Conservation (phyloP, 345 rosid genomes). For the Eucalyptus albens region DNA sequence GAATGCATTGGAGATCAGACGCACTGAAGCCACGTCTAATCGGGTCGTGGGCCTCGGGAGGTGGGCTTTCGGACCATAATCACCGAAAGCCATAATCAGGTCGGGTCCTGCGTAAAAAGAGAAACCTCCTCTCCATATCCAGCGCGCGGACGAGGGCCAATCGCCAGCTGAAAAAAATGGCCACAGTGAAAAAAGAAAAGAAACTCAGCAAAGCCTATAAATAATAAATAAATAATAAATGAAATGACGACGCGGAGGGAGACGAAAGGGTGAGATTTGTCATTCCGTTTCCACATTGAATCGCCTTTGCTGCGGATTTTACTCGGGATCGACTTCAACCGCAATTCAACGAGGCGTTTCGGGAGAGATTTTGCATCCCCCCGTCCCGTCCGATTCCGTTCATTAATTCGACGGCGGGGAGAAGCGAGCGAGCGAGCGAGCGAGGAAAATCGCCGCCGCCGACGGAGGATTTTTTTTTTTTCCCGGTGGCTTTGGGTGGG, state of each 20-base stretch:
- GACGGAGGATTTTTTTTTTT: background rate
- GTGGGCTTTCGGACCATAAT: background rate
- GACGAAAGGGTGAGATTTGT: background rate
- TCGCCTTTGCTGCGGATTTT: background rate
- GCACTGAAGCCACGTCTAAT: background rate
- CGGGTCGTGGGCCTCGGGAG: background rate
- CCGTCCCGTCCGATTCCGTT: background rate
- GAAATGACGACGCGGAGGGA: background rate
- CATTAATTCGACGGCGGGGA: background rate
- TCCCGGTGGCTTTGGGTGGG: background rate
- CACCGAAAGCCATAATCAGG: background rate
- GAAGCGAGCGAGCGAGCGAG: background rate
- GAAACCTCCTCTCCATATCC: background rate
- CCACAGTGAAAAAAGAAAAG: background rate
- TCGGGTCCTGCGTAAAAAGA: background rate
- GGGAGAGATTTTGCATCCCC: background rate
- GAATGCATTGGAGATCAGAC: background rate
- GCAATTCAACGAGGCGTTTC: background rate
- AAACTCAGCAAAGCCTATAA: background rate
- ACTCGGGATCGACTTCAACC: background rate
- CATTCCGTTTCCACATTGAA: background rate
- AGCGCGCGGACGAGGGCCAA: background rate
- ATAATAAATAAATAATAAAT: background rate
- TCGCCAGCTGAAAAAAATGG: background rate
- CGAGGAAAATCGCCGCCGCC: background rate